A percentile compares a stretch with the other conserved stretches of the same genome.
These are phyloP conservation scores for Psophocarpus tetragonolobus DNA, from an alignment of 306 rosid genomes.

Conservation along the genomic window DNA sequence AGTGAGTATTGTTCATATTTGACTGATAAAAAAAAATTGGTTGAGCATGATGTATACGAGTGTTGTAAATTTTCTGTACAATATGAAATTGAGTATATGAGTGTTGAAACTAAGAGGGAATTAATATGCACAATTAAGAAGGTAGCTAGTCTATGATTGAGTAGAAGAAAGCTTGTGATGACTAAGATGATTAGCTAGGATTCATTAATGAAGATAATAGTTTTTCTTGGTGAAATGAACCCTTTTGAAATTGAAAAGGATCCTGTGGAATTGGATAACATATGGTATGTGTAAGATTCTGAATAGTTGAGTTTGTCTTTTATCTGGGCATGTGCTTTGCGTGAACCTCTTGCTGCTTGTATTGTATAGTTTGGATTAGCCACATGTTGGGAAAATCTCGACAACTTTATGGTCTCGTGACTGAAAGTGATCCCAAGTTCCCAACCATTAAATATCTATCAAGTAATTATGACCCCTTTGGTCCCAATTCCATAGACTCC, in stretches of 20 bases:
- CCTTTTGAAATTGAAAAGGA: not conserved
- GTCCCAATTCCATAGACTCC: not conserved
- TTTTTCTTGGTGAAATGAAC: not conserved
- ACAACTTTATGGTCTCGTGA: conserved; percentile 20
- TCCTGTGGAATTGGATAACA: not conserved
- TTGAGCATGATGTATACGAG: too few relatives aligned
- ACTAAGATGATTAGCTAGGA: not conserved
- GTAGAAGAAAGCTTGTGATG: not conserved
- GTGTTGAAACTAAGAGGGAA: too few relatives aligned
- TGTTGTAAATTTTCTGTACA: too few relatives aligned
- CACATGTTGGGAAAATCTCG: conserved; percentile 28
- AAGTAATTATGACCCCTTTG: conserved; percentile 13
- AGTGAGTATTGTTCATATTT: too few relatives aligned
- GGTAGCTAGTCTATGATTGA: not conserved
- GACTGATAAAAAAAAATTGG: too few relatives aligned
- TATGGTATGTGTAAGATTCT: not conserved
- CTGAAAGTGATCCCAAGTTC: not conserved
- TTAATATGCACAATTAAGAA: not conserved
- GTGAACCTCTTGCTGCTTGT: conserved; percentile 2
- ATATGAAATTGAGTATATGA: too few relatives aligned
- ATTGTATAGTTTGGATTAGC: conserved; percentile 17
- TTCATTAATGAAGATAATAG: too few relatives aligned
- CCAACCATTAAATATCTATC: conserved; percentile 2
- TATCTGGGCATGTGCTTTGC: not conserved
- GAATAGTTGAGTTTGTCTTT: not conserved